Percentiles rank a stretch among this genome's conserved stretches.
Conservation (phyloP, 768 basidiomycete species). For the Hypsizygus marmoreus region DNA sequence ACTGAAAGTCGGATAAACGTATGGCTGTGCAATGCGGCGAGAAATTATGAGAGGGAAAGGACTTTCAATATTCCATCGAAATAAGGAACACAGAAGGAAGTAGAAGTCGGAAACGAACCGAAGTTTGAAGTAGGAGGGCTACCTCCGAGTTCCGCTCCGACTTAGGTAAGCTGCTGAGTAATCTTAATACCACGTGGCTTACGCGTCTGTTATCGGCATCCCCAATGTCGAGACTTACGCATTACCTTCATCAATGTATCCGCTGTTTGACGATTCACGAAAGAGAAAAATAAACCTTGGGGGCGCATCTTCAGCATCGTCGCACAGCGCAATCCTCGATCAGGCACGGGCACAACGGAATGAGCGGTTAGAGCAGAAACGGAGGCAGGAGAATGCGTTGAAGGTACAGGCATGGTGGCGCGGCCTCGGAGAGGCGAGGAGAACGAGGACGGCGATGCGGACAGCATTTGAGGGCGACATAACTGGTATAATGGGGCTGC, state of each 20-base stretch:
- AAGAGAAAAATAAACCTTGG: conserved; percentile 78
- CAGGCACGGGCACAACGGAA: conserved; percentile 61
- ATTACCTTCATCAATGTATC: conserved; percentile 26
- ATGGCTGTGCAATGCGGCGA: no score
- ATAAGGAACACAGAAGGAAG: no score
- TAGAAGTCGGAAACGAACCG: no score
- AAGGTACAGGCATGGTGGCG: conserved; percentile 75
- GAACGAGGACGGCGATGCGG: conserved; percentile 47
- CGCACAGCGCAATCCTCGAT: conserved; percentile 59
- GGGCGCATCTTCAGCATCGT: conserved; percentile 53
- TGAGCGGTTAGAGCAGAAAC: conserved; percentile 58
- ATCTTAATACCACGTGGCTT: not conserved
- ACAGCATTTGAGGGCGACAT: conserved; percentile 53
- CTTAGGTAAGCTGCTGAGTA: no score
- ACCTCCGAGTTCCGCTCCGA: no score
- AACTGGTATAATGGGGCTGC: conserved; percentile 53
- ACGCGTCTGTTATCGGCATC: not conserved
- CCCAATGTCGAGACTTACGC: not conserved
- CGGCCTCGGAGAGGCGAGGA: conserved; percentile 43
- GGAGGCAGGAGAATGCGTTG: conserved; percentile 57
- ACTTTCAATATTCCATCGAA: no score
- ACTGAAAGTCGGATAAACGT: no score
- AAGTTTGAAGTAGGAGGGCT: no score
- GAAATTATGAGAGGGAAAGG: no score
- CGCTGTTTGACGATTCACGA: conserved; percentile 52